phyloP scores from a whole-genome alignment of 2,329 filamentous ascomycete genomes.

The Diaporthe australafricana region DNA sequence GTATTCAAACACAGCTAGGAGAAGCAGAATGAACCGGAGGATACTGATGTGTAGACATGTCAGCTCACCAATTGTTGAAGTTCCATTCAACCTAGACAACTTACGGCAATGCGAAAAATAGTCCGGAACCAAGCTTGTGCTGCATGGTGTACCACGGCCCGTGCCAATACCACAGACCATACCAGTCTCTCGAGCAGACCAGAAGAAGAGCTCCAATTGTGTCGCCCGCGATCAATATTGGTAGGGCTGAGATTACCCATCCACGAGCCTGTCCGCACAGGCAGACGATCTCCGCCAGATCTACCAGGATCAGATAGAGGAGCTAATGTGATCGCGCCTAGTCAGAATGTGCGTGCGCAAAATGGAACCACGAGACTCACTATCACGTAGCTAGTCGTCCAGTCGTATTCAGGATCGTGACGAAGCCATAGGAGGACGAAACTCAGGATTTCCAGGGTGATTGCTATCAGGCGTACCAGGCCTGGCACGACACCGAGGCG shows the following conservation, averaged over 20 bases:
- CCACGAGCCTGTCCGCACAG: conserved; percentile 34
- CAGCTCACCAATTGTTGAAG: neutral
- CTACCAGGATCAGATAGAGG: conserved; percentile 31
- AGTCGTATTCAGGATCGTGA: neutral
- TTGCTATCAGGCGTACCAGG: conserved; percentile 19
- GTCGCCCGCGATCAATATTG: conserved; percentile 29
- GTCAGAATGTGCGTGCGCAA: neutral
- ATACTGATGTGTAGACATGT: neutral
- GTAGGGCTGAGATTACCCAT: conserved; percentile 30
- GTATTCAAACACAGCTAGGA: conserved; percentile 19
- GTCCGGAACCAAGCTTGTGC: conserved; percentile 31
- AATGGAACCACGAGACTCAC: neutral
- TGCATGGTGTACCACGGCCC: conserved; percentile 36
- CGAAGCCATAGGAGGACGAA: conserved; percentile 8
- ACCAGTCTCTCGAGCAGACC: conserved; percentile 37
- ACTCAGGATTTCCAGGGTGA: conserved; percentile 30
- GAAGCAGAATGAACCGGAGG: conserved; percentile 28
- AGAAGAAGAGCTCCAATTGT: conserved; percentile 25
- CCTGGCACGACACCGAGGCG: conserved; percentile 28
- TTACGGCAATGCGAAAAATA: conserved; percentile 36
- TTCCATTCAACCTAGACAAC: neutral
- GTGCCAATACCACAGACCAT: conserved; percentile 36
- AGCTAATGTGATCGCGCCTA: conserved; percentile 10
- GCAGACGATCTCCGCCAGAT: conserved; percentile 27
- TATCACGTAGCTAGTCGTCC: conserved; percentile 34